These are phyloP conservation scores for Hygrocybe punicea DNA, from an alignment of 768 basidiomycete species.

Conservation along the genomic window DNA sequence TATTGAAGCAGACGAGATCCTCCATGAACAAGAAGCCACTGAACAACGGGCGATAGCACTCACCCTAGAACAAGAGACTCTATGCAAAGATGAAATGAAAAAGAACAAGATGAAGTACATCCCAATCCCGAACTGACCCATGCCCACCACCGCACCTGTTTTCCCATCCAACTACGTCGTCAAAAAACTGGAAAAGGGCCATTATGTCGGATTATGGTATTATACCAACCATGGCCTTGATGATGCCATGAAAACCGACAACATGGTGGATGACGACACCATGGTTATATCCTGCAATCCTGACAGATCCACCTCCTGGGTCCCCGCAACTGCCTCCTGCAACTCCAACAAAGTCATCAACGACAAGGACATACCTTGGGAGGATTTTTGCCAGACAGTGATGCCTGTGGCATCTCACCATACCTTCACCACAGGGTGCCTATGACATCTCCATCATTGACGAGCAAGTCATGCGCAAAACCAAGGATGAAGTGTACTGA, in stretches of 20 bases:
- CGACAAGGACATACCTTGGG: too few species aligned
- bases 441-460: slow-evolving; percentile 2
- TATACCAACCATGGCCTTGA: slow-evolving; percentile 6
- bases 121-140: background rate
- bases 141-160: background rate
- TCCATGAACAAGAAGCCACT: background rate
- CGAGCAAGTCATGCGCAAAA: background rate
- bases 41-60: background rate
- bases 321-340: background rate
- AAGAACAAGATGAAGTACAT: slow-evolving; percentile 5
- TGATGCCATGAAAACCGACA: background rate
- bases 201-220: slow-evolving; percentile 4
- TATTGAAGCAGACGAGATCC: background rate
- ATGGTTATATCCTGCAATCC: background rate
- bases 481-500: too few species aligned
- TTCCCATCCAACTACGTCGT: background rate
- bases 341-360: background rate
- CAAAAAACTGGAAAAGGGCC: background rate
- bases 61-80: background rate
- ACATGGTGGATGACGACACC: background rate
- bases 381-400: background rate
- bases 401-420: slow-evolving; percentile 2
- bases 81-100: slow-evolving; percentile 1
- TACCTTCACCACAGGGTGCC: background rate
- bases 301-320: background rate